Conservation (phyloP, 306 rosid species). For the Medicago ruthenica region DNA sequence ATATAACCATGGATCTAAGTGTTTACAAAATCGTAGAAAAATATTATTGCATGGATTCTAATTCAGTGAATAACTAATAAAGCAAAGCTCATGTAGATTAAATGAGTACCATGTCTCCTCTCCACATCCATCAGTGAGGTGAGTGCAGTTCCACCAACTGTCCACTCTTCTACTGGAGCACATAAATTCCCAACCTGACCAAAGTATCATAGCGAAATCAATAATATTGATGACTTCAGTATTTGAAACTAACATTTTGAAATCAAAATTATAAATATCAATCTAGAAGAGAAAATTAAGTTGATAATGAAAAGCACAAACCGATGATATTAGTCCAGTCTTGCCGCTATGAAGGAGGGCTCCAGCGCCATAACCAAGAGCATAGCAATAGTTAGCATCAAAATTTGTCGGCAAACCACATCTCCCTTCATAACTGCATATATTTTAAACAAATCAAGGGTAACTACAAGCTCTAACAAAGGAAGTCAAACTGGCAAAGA, state of each 20-base stretch:
- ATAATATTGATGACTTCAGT: slow-evolving; percentile 33
- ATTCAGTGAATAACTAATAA: slow-evolving; percentile 1
- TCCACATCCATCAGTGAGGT: slow-evolving; percentile 95
- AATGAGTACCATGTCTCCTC: slow-evolving; percentile 88
- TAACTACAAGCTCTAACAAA: slow-evolving; percentile 36
- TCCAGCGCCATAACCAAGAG: slow-evolving; percentile 94
- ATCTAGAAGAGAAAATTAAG: slow-evolving; percentile 24
- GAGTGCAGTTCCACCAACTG: slow-evolving; percentile 93
- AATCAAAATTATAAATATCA: slow-evolving; percentile 6
- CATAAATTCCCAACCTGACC: slow-evolving; percentile 86
- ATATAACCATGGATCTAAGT: slow-evolving; percentile 4
- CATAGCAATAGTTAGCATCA: slow-evolving; percentile 92
- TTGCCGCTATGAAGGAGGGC: slow-evolving; percentile 91
- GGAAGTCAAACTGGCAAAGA: slow-evolving; percentile 11
- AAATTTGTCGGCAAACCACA: slow-evolving; percentile 98
- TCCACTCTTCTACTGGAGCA: slow-evolving; percentile 93
- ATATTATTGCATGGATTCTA: slow-evolving; percentile 4
- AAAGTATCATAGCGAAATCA: slow-evolving; percentile 25
- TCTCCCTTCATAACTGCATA: slow-evolving; percentile 91
- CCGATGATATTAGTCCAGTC: slow-evolving; percentile 96
- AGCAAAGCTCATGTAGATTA: neutral
- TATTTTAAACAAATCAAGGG: slow-evolving; percentile 22
- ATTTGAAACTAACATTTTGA: slow-evolving; percentile 15
- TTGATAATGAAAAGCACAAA: slow-evolving; percentile 51
- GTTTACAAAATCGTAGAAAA: slow-evolving; percentile 2